A percentile compares a stretch with the other conserved stretches of the same genome.
phyloP scores from a whole-genome alignment of 2,329 filamentous ascomycete genomes.

The Cladorrhinum sp. region DNA sequence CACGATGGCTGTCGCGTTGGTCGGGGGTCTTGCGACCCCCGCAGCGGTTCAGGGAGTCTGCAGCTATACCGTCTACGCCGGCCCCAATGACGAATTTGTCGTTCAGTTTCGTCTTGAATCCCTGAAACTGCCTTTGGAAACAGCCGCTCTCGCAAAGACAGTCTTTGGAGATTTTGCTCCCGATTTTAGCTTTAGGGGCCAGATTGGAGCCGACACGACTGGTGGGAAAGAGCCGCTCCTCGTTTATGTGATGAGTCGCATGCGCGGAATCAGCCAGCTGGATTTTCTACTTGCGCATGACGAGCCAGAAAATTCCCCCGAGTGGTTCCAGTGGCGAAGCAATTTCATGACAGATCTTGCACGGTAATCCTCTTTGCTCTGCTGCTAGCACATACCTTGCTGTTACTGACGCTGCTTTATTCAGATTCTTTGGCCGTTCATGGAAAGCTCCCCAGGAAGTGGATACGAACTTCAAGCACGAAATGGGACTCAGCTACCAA shows the following conservation, averaged over 20 bases:
- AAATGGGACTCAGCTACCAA: constrained; percentile 29
- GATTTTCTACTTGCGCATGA: constrained; percentile 37
- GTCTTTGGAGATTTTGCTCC: constrained; percentile 11
- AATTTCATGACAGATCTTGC: constrained; percentile 37
- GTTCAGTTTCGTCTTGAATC: constrained; percentile 19
- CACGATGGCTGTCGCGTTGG: background rate
- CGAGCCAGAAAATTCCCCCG: constrained; percentile 33
- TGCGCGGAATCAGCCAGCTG: constrained; percentile 36
- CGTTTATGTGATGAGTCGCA: constrained; percentile 37
- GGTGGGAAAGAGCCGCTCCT: constrained; percentile 34
- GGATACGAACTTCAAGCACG: constrained; percentile 27
- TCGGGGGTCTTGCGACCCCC: background rate
- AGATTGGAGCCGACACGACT: constrained; percentile 14
- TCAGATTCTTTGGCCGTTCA: constrained; percentile 39
- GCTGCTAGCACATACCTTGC: background rate
- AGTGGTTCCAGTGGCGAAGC: constrained; percentile 34
- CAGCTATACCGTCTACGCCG: constrained; percentile 17
- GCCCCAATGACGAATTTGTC: background rate
- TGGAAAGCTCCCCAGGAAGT: constrained; percentile 37
- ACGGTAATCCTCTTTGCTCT: constrained; percentile 11
- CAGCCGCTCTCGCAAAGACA: background rate
- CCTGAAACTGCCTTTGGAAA: constrained; percentile 4
- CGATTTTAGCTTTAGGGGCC: constrained; percentile 6
- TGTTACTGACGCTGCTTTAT: background rate
- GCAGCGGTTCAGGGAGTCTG: constrained; percentile 12